Percentiles rank a stretch among this genome's conserved stretches.
Evolutionary conservation across 176 grass and related monocot genomes (phyloP).

Genomic region (Puccinellia tenuiflora): DNA sequence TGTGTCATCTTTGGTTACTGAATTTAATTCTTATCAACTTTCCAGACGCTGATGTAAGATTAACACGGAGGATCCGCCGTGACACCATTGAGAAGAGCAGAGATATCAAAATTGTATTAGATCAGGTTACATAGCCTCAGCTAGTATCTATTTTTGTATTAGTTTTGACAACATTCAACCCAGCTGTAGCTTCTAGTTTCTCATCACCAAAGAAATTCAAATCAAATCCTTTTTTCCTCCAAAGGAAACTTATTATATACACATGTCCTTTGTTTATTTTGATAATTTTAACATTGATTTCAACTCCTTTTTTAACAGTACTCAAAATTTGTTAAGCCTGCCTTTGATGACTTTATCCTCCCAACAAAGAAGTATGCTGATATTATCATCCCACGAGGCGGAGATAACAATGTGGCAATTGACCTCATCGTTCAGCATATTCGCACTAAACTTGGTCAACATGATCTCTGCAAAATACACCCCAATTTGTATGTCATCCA

Average conservation of each 20-base stretch:
- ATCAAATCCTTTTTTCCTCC: not conserved
- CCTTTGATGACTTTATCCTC: conserved; percentile 99
- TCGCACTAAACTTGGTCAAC: conserved; percentile 62
- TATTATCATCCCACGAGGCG: conserved; percentile 75
- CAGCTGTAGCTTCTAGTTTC: not conserved
- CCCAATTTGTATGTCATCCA: conserved; percentile 94
- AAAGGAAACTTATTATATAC: not conserved
- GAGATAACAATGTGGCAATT: conserved; percentile 68
- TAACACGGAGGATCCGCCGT: conserved; percentile 28
- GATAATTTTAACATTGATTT: conserved; percentile 12
- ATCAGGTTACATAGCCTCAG: conserved; percentile 62
- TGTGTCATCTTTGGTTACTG: conserved; percentile 1
- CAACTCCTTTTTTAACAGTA: conserved; percentile 45
- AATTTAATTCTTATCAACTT: conserved; percentile 5
- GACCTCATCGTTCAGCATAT: conserved; percentile 78
- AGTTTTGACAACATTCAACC: not conserved
- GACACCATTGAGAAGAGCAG: conserved; percentile 80
- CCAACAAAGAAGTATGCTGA: conserved; percentile 88
- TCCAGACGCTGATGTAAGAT: conserved; percentile 41
- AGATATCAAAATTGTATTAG: conserved; percentile 91
- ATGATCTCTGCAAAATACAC: conserved; percentile 96
- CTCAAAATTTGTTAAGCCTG: conserved; percentile 95
- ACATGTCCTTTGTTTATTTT: not conserved
- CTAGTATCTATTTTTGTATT: not conserved
- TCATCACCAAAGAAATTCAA: not conserved